phyloP scores from a whole-genome alignment of 2,329 filamentous ascomycete genomes.

The Botrytis byssoidea region DNA sequence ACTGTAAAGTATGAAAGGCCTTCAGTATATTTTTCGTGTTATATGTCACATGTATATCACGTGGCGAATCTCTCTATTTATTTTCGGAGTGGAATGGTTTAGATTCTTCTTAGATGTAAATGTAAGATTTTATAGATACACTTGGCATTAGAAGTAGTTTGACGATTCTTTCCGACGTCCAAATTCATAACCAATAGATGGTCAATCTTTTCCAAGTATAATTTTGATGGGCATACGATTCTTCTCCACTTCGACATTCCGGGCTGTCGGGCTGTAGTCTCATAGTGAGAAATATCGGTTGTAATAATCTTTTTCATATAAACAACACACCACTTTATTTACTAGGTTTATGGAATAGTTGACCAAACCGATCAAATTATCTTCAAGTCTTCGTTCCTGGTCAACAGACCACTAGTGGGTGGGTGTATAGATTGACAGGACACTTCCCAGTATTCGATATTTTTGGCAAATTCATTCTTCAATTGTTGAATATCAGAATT shows the following conservation, averaged over 20 bases:
- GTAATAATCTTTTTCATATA: neutral
- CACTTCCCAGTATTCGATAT: no score
- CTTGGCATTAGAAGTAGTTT: neutral
- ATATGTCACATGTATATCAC: neutral
- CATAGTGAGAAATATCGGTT: neutral
- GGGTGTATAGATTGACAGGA: no score
- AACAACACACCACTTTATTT: neutral
- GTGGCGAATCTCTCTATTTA: rapidly evolving
- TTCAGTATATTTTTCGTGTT: neutral
- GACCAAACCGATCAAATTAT: neutral
- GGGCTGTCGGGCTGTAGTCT: neutral
- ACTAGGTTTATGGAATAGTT: neutral
- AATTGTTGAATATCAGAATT: no score
- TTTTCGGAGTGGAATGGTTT: neutral
- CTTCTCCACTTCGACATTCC: neutral
- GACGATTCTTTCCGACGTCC: neutral
- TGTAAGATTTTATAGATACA: neutral
- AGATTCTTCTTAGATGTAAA: neutral
- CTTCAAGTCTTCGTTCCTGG: neutral
- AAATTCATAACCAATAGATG: neutral
- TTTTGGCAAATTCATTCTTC: no score
- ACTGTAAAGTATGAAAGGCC: neutral
- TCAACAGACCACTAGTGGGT: neutral
- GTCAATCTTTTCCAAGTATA: neutral
- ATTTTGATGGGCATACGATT: neutral